phyloP scores from a whole-genome alignment of 2,329 filamentous ascomycete species.

The Aspergillus vadensis region DNA sequence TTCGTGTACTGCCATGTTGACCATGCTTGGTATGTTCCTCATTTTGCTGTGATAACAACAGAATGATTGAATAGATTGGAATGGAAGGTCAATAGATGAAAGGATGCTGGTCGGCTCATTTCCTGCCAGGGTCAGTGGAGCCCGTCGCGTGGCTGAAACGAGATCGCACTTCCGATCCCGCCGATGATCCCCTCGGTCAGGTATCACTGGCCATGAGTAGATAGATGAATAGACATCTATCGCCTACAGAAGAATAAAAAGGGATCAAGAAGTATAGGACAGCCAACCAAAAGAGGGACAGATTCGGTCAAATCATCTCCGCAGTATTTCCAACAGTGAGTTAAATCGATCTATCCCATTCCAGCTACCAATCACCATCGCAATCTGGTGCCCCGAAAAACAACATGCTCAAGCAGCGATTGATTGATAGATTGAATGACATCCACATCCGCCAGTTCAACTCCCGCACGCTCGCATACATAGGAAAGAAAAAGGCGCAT shows the following conservation, averaged over 20 bases:
- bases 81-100: too few relatives aligned
- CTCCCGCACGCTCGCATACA: background rate
- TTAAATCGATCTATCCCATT: background rate
- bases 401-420: background rate
- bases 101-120: background rate
- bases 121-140: slow-evolving; percentile 10
- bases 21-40: too few relatives aligned
- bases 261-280: too few relatives aligned
- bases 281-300: too few relatives aligned
- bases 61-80: too few relatives aligned
- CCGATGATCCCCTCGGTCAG: background rate
- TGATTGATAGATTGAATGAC: background rate
- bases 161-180: slow-evolving; percentile 11
- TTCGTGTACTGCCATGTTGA: too few relatives aligned
- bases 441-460: background rate
- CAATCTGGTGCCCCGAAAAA: background rate
- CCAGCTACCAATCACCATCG: background rate
- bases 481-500: background rate
- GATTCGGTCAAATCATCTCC: too few relatives aligned
- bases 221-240: too few relatives aligned
- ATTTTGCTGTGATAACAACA: too few relatives aligned
- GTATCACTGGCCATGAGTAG: too few relatives aligned
- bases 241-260: too few relatives aligned
- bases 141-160: slow-evolving; percentile 16
- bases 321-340: too few relatives aligned